These are phyloP conservation scores for Teratosphaeria gauchensis DNA, from an alignment of 2,329 filamentous ascomycete genomes.

Conservation along the genomic window DNA sequence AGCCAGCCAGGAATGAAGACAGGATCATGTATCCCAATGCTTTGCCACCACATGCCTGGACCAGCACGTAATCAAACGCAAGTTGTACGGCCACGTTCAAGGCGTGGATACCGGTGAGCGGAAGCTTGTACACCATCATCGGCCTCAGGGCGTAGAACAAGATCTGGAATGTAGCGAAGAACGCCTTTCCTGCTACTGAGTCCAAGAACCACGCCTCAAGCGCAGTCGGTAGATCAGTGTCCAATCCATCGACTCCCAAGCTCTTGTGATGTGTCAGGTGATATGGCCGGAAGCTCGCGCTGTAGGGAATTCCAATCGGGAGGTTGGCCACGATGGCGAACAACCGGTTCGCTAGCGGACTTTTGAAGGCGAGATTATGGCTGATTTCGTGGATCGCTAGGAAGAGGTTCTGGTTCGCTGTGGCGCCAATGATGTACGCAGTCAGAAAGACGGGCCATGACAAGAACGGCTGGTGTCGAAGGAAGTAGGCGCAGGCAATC, in stretches of 20 bases:
- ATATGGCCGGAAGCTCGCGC: conserved; percentile 92
- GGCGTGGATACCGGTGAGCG: conserved; percentile 74
- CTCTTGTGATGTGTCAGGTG: conserved; percentile 99
- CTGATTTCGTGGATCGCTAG: conserved; percentile 98
- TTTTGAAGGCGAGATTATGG: conserved; percentile 90
- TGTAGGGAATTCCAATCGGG: conserved; percentile 92
- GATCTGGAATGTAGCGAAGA: conserved; percentile 99
- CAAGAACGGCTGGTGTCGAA: conserved; percentile 68
- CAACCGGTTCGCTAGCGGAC: conserved; percentile 66
- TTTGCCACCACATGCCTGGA: conserved; percentile 50
- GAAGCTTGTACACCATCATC: conserved; percentile 85
- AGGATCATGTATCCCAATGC: conserved; percentile 74
- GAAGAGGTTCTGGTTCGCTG: conserved; percentile 96
- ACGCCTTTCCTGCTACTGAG: conserved; percentile 90
- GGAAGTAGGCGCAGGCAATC: conserved; percentile 63
- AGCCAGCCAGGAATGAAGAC: conserved; percentile 87
- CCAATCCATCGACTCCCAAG: conserved; percentile 87
- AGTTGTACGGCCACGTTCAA: conserved; percentile 73
- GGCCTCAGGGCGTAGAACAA: conserved; percentile 95
- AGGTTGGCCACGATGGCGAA: conserved; percentile 91
- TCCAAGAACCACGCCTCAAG: conserved; percentile 88
- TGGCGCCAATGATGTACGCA: conserved; percentile 86
- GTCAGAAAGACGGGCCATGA: conserved; percentile 78
- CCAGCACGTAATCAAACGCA: conserved; percentile 63
- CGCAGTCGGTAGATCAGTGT: conserved; percentile 88